Conservation (phyloP, 148 eudicot species). For the Chenopodium suecicum region DNA sequence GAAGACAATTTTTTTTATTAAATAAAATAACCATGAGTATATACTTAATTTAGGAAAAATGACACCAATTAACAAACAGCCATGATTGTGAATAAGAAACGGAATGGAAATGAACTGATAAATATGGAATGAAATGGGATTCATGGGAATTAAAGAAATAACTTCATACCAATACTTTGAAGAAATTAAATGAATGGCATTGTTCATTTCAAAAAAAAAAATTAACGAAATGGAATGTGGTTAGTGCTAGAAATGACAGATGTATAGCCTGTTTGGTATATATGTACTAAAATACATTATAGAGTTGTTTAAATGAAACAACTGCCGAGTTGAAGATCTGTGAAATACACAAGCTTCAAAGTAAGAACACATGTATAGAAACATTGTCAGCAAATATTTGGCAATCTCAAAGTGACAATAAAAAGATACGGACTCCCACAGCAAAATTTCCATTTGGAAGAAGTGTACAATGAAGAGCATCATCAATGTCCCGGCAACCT, state of each 20-base stretch:
- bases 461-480: slow-evolving; percentile 86
- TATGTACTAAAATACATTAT: background rate
- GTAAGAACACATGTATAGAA: background rate
- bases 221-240: too few species aligned
- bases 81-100: background rate
- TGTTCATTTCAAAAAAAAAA: background rate
- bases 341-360: background rate
- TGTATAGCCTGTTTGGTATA: background rate
- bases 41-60: background rate
- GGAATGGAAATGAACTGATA: background rate
- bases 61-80: background rate
- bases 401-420: background rate
- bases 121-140: background rate
- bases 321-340: background rate
- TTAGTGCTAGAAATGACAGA: background rate
- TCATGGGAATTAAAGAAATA: too few species aligned
- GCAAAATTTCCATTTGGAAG: slow-evolving; percentile 89
- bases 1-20: too few species aligned
- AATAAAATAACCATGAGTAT: background rate
- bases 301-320: background rate
- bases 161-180: too few species aligned
- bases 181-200: too few species aligned
- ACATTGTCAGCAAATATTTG: background rate
- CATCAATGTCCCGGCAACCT: slow-evolving; percentile 99
- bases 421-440: slow-evolving; percentile 98